These are phyloP conservation scores for Pistacia integerrima DNA, from an alignment of 345 rosid species.

Conservation along the genomic window DNA sequence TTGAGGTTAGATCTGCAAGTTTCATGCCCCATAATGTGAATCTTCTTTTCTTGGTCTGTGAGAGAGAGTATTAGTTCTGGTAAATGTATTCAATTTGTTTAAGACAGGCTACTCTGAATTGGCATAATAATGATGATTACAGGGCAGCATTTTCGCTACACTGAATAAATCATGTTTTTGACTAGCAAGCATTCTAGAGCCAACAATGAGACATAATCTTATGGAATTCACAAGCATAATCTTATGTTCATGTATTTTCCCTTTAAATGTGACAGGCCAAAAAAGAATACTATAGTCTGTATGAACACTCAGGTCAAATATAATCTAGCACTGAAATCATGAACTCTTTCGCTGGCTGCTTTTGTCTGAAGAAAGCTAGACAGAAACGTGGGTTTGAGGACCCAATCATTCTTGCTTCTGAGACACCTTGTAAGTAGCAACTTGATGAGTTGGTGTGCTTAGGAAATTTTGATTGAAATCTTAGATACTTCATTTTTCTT, in stretches of 20 bases:
- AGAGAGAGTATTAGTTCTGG: no score
- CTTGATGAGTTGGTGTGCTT: background rate
- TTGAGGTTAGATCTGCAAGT: background rate
- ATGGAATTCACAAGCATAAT: background rate
- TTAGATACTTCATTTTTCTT: background rate
- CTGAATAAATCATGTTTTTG: no score
- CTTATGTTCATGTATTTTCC: constrained; percentile 6
- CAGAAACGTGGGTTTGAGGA: constrained; percentile 46
- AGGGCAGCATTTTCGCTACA: no score
- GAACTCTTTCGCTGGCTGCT: constrained; percentile 53
- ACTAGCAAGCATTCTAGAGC: no score
- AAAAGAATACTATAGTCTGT: background rate
- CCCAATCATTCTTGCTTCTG: constrained; percentile 63
- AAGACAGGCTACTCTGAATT: background rate
- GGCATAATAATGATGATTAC: background rate
- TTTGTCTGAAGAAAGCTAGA: constrained; percentile 42
- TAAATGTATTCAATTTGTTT: background rate
- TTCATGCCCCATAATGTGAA: background rate
- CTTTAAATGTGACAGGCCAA: constrained; percentile 16
- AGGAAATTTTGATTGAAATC: background rate
- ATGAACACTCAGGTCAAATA: background rate
- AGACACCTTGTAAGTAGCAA: constrained; percentile 74
- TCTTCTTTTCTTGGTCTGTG: background rate
- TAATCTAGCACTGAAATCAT: constrained; percentile 24
- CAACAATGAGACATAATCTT: no score